phyloP scores from a whole-genome alignment of 768 basidiomycete species.

The Leccinellum luteum region DNA sequence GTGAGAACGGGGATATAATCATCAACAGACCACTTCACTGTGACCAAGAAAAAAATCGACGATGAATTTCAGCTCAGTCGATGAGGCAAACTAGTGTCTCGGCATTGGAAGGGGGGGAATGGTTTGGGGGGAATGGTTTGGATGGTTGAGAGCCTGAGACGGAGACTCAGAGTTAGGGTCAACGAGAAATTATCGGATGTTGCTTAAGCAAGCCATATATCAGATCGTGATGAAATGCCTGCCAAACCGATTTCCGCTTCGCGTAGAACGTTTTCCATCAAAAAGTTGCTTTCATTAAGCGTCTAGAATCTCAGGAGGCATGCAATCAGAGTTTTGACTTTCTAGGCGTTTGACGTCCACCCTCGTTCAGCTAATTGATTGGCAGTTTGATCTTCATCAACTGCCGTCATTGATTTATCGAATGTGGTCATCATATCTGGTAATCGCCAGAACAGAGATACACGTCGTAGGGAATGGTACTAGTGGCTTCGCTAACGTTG shows the following conservation, averaged over 20 bases:
- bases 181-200: not conserved
- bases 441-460: not conserved
- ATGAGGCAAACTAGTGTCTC: not conserved
- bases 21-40: not conserved
- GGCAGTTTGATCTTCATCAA: not conserved
- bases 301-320: not conserved
- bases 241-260: not conserved
- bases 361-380: not conserved
- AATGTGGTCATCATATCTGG: not conserved
- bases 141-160: not conserved
- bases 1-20: not conserved
- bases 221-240: not conserved
- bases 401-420: not conserved
- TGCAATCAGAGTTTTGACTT: not conserved
- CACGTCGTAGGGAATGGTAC: not conserved
- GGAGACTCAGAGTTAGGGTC: not conserved
- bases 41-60: not conserved
- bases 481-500: too few relatives aligned
- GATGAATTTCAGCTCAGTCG: not conserved
- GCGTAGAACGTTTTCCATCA: not conserved
- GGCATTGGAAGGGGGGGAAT: not conserved
- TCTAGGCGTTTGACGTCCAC: not conserved
- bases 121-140: not conserved
- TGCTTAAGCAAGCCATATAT: not conserved
- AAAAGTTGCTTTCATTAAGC: not conserved